Evolutionary conservation across 495 filamentous ascomycete genomes (phyloP), one percentile per base, ranked within the genome.

Genomic region (Rostrohypoxylon terebratum): DNA sequence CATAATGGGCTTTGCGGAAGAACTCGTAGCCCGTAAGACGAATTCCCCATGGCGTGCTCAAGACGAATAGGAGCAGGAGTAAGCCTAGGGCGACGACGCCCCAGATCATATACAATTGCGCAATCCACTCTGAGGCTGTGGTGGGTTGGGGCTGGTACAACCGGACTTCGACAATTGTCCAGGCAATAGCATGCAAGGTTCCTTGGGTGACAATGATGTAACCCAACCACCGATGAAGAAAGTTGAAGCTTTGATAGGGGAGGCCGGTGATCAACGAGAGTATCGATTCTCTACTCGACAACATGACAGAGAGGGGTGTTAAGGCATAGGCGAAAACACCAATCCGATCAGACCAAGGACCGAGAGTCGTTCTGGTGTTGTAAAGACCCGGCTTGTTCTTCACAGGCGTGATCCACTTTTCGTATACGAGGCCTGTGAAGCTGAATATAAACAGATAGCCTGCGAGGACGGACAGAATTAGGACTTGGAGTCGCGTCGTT

Each of bases 181-280:
- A 92, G 47, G 84, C 83, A n/a, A 91, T 80, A 4, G 90, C 91
- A 73, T 92, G 90, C 5, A 92, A 77, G 42, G 84, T 78, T 11
- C 83, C 82, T 62, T 91, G 89, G 0, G 87, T 74, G 53, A 90
- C 83, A 68, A 91, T 90, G 65, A 91, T 86, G 45, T 87, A 86
- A 0, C 90, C 90, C 1, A 85, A 77, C 89, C 88, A 90, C 25
- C 88, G 86, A 73, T 91, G 90, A 23, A 93, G 80, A 77, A 92
- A 91, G 79, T 90, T 87, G 81, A 92, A 91, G 58, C 83, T 85
- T 63, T 91, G 88, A 70, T 92, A 91, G 0, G 90, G 88, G 3
- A 91, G 77, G 5, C 90, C 89, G 0, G 89, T 91, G 48, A 90
- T 63, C 28, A 90, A 64, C 0, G 84, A 87, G 3, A 92, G 85